Evolutionary conservation across 2,329 filamentous ascomycete genomes (phyloP).

Genomic region (Trichophyton verrucosum): DNA sequence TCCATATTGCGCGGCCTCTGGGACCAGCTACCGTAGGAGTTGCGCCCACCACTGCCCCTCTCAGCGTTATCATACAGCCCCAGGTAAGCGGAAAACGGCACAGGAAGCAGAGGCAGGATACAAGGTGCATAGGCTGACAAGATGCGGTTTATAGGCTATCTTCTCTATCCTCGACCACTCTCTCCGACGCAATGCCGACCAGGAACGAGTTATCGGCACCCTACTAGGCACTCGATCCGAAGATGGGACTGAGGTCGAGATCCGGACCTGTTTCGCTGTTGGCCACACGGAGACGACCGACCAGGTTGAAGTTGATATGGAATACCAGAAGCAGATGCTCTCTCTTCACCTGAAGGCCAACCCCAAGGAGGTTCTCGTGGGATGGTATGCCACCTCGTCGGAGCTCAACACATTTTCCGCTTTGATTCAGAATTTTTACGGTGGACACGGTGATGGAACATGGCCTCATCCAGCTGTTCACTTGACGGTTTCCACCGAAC

Average conservation of each 20-base stretch:
- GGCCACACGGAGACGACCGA: slow-evolving; percentile 97
- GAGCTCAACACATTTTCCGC: slow-evolving; percentile 98
- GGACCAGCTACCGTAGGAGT: slow-evolving; percentile 68
- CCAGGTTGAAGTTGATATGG: slow-evolving; percentile 98
- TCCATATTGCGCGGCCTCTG: slow-evolving; percentile 86
- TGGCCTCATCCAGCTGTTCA: slow-evolving; percentile 96
- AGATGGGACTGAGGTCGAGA: slow-evolving; percentile 92
- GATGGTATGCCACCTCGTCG: slow-evolving; percentile 95
- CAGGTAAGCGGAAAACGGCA: slow-evolving; percentile 49
- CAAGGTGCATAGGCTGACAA: background rate
- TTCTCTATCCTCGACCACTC: slow-evolving; percentile 76
- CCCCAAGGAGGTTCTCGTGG: slow-evolving; percentile 84
- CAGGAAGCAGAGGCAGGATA: too few species aligned
- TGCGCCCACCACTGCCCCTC: slow-evolving; percentile 75
- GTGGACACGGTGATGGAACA: slow-evolving; percentile 88
- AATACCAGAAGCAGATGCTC: slow-evolving; percentile 99
- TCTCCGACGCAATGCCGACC: slow-evolving; percentile 77
- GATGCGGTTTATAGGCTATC: slow-evolving; percentile 38
- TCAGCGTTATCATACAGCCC: slow-evolving; percentile 88
- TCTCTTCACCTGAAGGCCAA: slow-evolving; percentile 85
- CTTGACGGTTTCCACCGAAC: slow-evolving; percentile 81
- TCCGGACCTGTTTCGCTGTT: slow-evolving; percentile 92
- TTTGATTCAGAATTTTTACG: slow-evolving; percentile 99
- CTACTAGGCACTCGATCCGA: slow-evolving; percentile 86
- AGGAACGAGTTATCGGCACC: slow-evolving; percentile 92